These are phyloP conservation scores for Colletotrichum paranaense DNA, from an alignment of 2,329 filamentous ascomycete genomes.

Conservation along the genomic window DNA sequence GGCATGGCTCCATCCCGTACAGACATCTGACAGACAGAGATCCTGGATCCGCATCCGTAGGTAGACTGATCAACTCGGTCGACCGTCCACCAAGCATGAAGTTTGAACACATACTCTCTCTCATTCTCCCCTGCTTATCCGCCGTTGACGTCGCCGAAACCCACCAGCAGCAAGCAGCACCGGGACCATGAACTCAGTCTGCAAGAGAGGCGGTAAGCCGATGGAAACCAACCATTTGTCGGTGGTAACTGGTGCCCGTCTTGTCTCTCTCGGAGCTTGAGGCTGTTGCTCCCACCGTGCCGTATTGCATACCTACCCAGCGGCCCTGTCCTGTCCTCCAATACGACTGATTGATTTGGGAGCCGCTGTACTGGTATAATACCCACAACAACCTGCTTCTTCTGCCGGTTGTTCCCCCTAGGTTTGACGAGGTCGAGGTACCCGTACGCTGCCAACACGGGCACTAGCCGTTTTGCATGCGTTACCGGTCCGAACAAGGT, in stretches of 20 bases:
- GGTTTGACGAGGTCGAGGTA: not conserved
- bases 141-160: not conserved
- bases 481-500: slow-evolving; percentile 1
- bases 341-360: not conserved
- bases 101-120: not conserved
- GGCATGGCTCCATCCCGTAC: not conserved
- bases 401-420: not conserved
- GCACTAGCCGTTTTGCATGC: slow-evolving; percentile 9
- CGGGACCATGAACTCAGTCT: not conserved
- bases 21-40: not conserved
- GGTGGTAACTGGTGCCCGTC: not conserved
- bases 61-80: too few relatives aligned
- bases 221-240: not conserved
- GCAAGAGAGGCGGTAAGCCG: not conserved
- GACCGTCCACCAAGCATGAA: too few relatives aligned
- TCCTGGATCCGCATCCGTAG: not conserved
- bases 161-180: not conserved
- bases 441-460: not conserved
- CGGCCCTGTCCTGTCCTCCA: too few relatives aligned
- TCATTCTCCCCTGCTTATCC: not conserved
- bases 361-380: not conserved
- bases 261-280: not conserved
- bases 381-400: not conserved
- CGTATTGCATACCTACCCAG: not conserved
- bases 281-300: not conserved